Evolutionary conservation across 2,329 filamentous ascomycete species (phyloP).

Genomic region (Fulvia fulva): DNA sequence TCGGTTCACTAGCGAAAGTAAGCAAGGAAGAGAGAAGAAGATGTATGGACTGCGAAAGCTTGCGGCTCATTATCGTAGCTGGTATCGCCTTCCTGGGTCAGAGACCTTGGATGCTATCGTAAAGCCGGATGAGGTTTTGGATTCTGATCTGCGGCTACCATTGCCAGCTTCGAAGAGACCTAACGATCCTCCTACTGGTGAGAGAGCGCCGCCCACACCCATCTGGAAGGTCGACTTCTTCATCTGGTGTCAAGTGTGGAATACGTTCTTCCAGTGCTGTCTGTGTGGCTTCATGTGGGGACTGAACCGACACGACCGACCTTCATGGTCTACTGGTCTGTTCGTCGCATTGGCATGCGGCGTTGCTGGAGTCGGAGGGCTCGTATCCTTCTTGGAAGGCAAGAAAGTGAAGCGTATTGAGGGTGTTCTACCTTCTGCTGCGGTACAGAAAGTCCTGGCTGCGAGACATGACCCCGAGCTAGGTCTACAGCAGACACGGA

Average conservation of each 20-base stretch:
- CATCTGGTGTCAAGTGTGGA: conserved; percentile 72
- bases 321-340: conserved; percentile 73
- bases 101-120: conserved; percentile 48
- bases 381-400: conserved; percentile 68
- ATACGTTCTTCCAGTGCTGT: conserved; percentile 71
- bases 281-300: conserved; percentile 74
- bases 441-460: background rate
- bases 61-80: conserved; percentile 68
- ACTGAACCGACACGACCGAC: conserved; percentile 55
- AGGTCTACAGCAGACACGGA: conserved; percentile 3
- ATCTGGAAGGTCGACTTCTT: conserved; percentile 77
- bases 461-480: conserved; percentile 1
- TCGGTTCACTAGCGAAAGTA: conserved; percentile 42
- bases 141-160: conserved; percentile 52
- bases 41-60: conserved; percentile 60
- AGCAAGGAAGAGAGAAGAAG: conserved; percentile 32
- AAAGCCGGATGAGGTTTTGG: conserved; percentile 8
- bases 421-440: conserved; percentile 49
- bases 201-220: conserved; percentile 62
- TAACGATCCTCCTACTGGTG: conserved; percentile 65
- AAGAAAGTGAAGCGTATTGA: conserved; percentile 66
- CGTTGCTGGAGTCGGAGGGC: conserved; percentile 63
- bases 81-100: conserved; percentile 70
- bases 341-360: conserved; percentile 72
- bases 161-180: conserved; percentile 62